phyloP scores from a whole-genome alignment of 192 early-diverging fungal genomes.

The Linnemannia elongata region DNA sequence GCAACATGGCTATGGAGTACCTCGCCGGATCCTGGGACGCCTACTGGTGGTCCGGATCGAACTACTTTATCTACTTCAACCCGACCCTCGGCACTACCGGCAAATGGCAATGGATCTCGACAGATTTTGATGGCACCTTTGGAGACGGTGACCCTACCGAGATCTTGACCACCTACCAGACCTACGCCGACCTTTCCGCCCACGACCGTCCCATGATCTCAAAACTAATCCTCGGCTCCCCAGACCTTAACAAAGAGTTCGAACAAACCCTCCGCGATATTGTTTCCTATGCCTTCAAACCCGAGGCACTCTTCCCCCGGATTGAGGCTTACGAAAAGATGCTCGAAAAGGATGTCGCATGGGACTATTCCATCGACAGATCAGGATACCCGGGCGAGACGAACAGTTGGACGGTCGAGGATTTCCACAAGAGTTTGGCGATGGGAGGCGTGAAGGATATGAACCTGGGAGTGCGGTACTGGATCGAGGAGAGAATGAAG shows the following conservation, averaged over 20 bases:
- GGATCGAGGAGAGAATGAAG: not conserved
- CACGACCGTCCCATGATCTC: constrained; percentile 46
- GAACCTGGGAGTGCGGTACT: constrained; percentile 10
- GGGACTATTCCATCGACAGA: constrained; percentile 33
- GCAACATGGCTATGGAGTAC: constrained; percentile 49
- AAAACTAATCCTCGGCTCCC: constrained; percentile 4
- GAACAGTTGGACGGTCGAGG: not conserved
- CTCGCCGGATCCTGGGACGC: constrained; percentile 58
- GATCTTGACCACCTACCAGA: constrained; percentile 8
- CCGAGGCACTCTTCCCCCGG: constrained; percentile 17
- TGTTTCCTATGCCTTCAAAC: constrained; percentile 25
- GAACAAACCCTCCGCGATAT: constrained; percentile 39
- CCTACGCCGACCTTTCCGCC: constrained; percentile 23
- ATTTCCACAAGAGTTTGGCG: constrained; percentile 6
- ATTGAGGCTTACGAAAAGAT: constrained; percentile 43
- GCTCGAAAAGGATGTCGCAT: constrained; percentile 32
- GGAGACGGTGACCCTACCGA: constrained; percentile 47
- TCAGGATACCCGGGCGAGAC: not conserved
- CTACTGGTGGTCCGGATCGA: constrained; percentile 56
- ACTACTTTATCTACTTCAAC: constrained; percentile 56
- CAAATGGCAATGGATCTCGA: constrained; percentile 52
- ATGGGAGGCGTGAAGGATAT: constrained; percentile 12
- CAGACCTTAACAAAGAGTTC: constrained; percentile 40
- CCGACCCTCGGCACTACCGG: constrained; percentile 26
- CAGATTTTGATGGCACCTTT: constrained; percentile 59